Evolutionary conservation across 148 eudicot genomes (phyloP).

Genomic region (Spergularia marina): DNA sequence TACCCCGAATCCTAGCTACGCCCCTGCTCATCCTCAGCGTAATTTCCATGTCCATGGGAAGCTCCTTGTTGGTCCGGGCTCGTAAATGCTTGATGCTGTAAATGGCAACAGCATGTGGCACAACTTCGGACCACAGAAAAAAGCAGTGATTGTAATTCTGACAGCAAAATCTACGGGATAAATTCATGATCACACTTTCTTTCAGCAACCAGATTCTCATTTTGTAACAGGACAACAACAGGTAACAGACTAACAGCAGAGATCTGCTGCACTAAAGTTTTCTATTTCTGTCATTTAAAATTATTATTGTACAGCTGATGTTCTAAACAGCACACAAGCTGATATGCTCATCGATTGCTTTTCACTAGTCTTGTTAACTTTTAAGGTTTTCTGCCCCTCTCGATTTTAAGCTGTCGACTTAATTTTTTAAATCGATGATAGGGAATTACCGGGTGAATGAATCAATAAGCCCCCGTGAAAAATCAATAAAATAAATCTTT

Average conservation of each 20-base stretch:
- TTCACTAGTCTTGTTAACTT: no score
- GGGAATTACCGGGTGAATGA: neutral
- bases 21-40: no score
- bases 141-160: slow-evolving; percentile 4
- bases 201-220: neutral
- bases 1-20: no score
- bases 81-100: neutral
- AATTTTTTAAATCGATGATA: neutral
- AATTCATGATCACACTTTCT: neutral
- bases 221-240: neutral
- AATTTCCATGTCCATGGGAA: no score
- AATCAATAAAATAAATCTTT: no score
- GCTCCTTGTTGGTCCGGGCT: neutral
- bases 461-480: no score
- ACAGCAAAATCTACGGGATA: neutral
- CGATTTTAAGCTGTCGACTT: no score
- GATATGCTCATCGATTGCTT: no score
- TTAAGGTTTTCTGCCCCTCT: no score
- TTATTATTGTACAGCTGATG: neutral
- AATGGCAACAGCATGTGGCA: neutral
- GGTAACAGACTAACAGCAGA: neutral
- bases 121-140: slow-evolving; percentile 10
- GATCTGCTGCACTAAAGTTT: neutral
- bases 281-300: neutral
- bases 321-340: no score